Conservation (phyloP, 768 basidiomycete genomes). For the Serendipita vermifera region DNA sequence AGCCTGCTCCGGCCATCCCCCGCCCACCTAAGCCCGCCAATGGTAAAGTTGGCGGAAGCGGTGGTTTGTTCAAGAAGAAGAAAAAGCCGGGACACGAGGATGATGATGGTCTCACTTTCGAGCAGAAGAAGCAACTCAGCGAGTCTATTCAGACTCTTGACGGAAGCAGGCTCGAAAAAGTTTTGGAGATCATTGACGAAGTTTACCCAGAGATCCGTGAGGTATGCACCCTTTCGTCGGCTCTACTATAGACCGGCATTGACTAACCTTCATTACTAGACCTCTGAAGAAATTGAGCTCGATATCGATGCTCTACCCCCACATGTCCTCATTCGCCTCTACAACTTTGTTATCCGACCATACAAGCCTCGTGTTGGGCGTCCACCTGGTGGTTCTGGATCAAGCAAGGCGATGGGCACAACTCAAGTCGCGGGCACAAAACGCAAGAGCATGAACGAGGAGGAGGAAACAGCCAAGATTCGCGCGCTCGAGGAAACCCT, state of each 20-base stretch:
- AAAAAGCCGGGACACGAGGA: constrained; percentile 45
- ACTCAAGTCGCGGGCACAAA: constrained; percentile 79
- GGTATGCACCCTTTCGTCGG: constrained; percentile 39
- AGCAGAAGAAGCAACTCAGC: constrained; percentile 97
- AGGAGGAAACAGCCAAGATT: constrained; percentile 92
- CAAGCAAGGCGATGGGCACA: constrained; percentile 37
- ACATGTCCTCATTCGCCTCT: constrained; percentile 77
- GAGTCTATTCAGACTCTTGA: constrained; percentile 85
- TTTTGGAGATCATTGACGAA: constrained; percentile 90
- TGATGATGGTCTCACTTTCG: constrained; percentile 77
- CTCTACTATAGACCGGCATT: constrained; percentile 14
- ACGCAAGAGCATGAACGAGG: constrained; percentile 94
- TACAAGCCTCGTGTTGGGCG: constrained; percentile 27
- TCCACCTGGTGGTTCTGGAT: constrained; percentile 22
- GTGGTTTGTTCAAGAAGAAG: constrained; percentile 30
- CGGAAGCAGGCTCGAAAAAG: constrained; percentile 69
- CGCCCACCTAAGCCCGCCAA: constrained; percentile 36
- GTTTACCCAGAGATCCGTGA: constrained; percentile 88
- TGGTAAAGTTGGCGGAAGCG: constrained; percentile 44
- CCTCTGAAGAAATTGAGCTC: constrained; percentile 94
- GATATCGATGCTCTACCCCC: constrained; percentile 90
- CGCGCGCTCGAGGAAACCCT: constrained; percentile 54
- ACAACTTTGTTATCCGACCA: constrained; percentile 86
- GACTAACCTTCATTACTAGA: constrained; percentile 33
- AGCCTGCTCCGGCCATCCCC: constrained; percentile 23